phyloP scores from a whole-genome alignment of 1,284 basidiomycete species.

The Psilocybe mexicana region DNA sequence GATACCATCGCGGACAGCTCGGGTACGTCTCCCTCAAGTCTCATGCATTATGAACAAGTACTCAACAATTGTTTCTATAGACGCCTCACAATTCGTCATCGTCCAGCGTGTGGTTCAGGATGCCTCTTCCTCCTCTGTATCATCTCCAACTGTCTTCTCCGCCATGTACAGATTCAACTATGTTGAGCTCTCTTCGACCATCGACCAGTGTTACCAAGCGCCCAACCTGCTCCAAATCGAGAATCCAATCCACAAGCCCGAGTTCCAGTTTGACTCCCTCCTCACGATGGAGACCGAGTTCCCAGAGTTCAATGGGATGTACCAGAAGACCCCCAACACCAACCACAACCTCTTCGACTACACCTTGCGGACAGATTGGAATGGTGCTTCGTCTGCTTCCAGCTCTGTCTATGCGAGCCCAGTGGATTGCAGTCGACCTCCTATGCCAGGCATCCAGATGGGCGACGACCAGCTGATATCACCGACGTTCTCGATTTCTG shows the following conservation, averaged over 20 bases:
- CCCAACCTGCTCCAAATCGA: slow-evolving; percentile 14
- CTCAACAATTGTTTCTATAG: slow-evolving; percentile 29
- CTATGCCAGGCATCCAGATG: slow-evolving; percentile 16
- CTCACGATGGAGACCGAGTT: slow-evolving; percentile 32
- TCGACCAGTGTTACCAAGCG: slow-evolving; percentile 11
- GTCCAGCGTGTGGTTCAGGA: slow-evolving; percentile 55
- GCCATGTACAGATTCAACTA: slow-evolving; percentile 55
- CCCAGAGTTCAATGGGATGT: slow-evolving; percentile 22
- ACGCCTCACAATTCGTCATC: slow-evolving; percentile 57
- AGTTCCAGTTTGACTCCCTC: slow-evolving; percentile 30
- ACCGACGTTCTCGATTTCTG: slow-evolving; percentile 25
- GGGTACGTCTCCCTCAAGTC: slow-evolving; percentile 39
- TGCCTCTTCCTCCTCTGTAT: slow-evolving; percentile 23
- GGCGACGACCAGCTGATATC: slow-evolving; percentile 15
- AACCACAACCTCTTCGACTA: slow-evolving; percentile 28
- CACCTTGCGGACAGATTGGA: slow-evolving; percentile 27
- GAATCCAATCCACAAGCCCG: slow-evolving; percentile 15
- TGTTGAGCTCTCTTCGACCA: slow-evolving; percentile 19
- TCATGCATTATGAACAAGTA: neutral
- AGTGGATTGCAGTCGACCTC: slow-evolving; percentile 19
- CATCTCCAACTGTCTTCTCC: slow-evolving; percentile 44
- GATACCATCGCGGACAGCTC: slow-evolving; percentile 47
- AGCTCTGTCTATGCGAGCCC: slow-evolving; percentile 23
- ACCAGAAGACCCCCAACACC: slow-evolving; percentile 26
- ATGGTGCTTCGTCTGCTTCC: slow-evolving; percentile 23